Evolutionary conservation across 192 early-diverging fungal species (phyloP), one percentile per base, ranked within the genome.

Genomic region (Coemansia sp.): DNA sequence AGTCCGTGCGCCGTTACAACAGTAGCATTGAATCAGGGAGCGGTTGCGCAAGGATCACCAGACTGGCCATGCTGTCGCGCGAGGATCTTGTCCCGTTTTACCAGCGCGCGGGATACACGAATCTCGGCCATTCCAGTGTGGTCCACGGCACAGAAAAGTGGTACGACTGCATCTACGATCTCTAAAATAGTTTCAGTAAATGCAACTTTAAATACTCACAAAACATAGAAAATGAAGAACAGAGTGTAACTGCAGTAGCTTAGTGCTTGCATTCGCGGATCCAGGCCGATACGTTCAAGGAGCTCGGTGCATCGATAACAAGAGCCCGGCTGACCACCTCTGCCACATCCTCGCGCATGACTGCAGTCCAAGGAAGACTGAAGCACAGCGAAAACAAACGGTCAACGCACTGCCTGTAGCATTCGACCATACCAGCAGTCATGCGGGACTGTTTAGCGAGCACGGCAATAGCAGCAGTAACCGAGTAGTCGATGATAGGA

Each of bases 61-160:
- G 86, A 0, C 64, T 87, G 19, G 73, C 84, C 1, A 59, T 91
- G 56, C 41, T 91, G n/a, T 76, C 84, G 22, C 84, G 85, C 57
- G 54, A 75, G 29, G 59, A 83, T 29, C 59, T 88, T 11, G 70
- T 88, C 13, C 62, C 68, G 0, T 64, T 91, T 25, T 91, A 91
- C 70, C 64, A 75, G 59, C 81, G 76, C 25, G 85, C 75, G n/a
- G 89, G 88, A 2, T 91, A 87, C 57, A 66, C 54, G 22, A 63
- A 62, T 2, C 63, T 84, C 0, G 88, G 89, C 17, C 61, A 59
- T 41, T 88, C 86, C n/a, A 38, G 37, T 11, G 85, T 91, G 7
- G 75, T 79, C 6, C 87, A 90, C 65, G 89, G 87, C 30, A 57
- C 47, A 14, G 75, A 79, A 55, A 33, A 36, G 19, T 79, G 75